A percentile compares a stretch with the other conserved stretches of the same genome.
Evolutionary conservation across 116 monocot genomes (phyloP).

Genomic region (Trichopus zeylanicus): DNA sequence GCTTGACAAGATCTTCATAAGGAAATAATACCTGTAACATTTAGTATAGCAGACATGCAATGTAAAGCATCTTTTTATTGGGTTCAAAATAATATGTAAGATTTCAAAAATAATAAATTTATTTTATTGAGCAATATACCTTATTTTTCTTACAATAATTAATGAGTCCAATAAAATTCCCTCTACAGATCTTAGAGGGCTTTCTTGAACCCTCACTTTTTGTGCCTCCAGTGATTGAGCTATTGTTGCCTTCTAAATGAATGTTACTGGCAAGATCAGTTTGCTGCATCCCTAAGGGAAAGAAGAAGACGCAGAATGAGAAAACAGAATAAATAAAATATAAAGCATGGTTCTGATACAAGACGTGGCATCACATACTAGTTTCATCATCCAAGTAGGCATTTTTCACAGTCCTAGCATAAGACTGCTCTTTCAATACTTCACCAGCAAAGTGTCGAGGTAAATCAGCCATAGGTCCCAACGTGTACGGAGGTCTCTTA

Average conservation of each 20-base stretch:
- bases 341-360: conserved; percentile 7
- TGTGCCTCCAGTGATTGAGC: conserved; percentile 16
- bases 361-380: conserved; percentile 21
- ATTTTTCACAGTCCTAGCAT: conserved; percentile 23
- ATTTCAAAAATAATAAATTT: not conserved
- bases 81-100: not conserved
- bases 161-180: conserved; percentile 29
- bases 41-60: conserved; percentile 7
- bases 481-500: conserved; percentile 75
- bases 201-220: conserved; percentile 27
- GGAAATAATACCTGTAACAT: conserved; percentile 63
- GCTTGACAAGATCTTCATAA: conserved; percentile 81
- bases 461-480: conserved; percentile 14
- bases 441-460: conserved; percentile 29
- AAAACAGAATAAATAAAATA: not conserved
- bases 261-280: conserved; percentile 7
- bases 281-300: conserved; percentile 14
- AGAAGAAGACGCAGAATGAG: conserved; percentile 6
- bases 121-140: conserved; percentile 27
- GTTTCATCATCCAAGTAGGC: conserved; percentile 24
- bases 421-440: conserved; percentile 18
- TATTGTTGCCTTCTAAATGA: conserved; percentile 21
- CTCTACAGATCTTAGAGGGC: conserved; percentile 39
- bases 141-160: conserved; percentile 53
- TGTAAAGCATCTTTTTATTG: not conserved